Percentiles rank a stretch among this genome's conserved stretches.
These are phyloP conservation scores for Taphrina communis DNA, from an alignment of 1,139 yeast species.

Conservation along the genomic window DNA sequence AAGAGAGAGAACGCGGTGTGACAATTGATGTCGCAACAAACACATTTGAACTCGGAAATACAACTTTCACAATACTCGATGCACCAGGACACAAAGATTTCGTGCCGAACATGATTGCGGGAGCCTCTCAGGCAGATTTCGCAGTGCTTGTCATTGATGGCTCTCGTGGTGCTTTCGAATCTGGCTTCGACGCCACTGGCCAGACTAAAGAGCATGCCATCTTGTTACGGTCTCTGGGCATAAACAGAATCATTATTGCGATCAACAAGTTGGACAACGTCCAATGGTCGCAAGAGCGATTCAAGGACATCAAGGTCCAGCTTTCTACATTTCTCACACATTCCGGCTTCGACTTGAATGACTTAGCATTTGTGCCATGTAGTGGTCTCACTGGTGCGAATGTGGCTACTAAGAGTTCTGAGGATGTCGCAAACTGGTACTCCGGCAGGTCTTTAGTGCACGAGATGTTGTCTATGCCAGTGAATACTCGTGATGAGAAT, in stretches of 20 bases:
- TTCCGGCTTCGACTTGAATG: constrained; percentile 63
- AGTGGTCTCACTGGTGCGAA: constrained; percentile 87
- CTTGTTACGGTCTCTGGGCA: constrained; percentile 80
- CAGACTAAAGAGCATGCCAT: constrained; percentile 94
- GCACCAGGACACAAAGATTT: constrained; percentile 99
- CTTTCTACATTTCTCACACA: constrained; percentile 66
- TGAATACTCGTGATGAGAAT: constrained; percentile 12
- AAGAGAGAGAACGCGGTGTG: constrained; percentile 83
- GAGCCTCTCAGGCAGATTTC: constrained; percentile 81
- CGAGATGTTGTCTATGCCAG: constrained; percentile 16
- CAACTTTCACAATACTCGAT: constrained; percentile 85
- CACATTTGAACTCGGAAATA: constrained; percentile 69
- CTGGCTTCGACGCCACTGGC: constrained; percentile 85
- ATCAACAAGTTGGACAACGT: constrained; percentile 85
- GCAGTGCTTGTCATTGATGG: constrained; percentile 80
- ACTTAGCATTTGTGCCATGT: constrained; percentile 75
- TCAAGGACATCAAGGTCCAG: constrained; percentile 64
- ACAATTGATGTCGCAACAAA: constrained; percentile 92
- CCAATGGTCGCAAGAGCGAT: constrained; percentile 72
- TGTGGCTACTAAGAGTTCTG: constrained; percentile 59
- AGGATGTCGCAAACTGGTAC: constrained; percentile 45
- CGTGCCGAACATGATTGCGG: constrained; percentile 98
- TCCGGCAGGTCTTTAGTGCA: constrained; percentile 18
- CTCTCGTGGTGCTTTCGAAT: constrained; percentile 81
- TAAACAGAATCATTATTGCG: constrained; percentile 74